Evolutionary conservation across 148 eudicot species (phyloP), one percentile per base, ranked within the genome.

Genomic region (Camellia granthamiana): DNA sequence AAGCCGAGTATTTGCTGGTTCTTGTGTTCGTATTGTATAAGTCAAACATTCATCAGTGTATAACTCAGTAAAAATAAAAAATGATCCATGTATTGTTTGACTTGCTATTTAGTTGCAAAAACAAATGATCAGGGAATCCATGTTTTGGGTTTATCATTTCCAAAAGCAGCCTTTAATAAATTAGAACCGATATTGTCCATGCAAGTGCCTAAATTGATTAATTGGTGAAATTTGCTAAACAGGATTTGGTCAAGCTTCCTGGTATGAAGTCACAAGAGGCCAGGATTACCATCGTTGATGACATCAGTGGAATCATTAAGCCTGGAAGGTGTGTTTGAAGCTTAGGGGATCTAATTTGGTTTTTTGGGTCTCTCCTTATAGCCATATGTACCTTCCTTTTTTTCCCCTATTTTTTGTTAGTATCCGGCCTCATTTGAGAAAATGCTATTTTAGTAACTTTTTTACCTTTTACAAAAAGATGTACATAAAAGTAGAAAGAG

Each of bases 221-320:
- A 43, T 23, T 46, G 68, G 41, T 82, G 56, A 5, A 43, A 75
- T 61, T 79, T 72, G 73, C 67, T n/a, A 60, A 5, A 69, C 84
- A 91, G 92, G 84, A 82, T 65, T 46, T 77, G 55, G 43, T 81
- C 23, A 88, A 85, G 85, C 76, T 93, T 51, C 74, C 84, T 59
- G 93, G 97, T 51, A 83, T 87, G 41, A 80, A 56, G 41, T 78
- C 82, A 54, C 87, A 78, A 78, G 86, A 81, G 79, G 80, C 93
- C 58, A 88, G 80, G 72, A 78, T 91, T 63, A 78, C 81, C 79
- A 91, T 91, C 74, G 54, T 93, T 54, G 79, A 84, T 79, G 87
- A 86, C 43, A 87, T 87, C 82, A 90, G 88, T 75, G 98, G 98
- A 63, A 80, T 88, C 65, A 85, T 90, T 76, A 90, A 88, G 86